phyloP scores from a whole-genome alignment of 2,329 filamentous ascomycete species.

The Colletotrichum viniferum region DNA sequence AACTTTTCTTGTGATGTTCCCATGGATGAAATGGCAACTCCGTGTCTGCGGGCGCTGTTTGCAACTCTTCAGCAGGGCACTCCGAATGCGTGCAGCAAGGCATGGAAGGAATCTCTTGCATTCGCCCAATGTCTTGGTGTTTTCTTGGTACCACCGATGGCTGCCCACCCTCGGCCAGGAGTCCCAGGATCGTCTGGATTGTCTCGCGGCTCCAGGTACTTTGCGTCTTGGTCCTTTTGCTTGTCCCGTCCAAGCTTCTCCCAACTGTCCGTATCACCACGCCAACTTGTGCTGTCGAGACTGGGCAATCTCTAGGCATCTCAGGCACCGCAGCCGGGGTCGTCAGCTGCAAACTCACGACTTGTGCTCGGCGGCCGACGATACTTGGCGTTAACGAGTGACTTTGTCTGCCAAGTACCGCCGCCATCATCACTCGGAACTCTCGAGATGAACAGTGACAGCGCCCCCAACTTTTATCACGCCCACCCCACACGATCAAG shows the following conservation, averaged over 20 bases:
- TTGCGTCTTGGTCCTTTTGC: not conserved
- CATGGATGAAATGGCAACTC: not conserved
- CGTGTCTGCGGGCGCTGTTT: not conserved
- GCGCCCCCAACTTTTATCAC: not conserved
- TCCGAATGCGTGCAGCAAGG: not conserved
- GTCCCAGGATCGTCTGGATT: not conserved
- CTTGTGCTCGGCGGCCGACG: not conserved
- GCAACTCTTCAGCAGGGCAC: not conserved
- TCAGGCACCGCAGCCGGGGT: not conserved
- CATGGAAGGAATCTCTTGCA: not conserved
- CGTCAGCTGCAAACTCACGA: not conserved
- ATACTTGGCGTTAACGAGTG: constrained; percentile 19
- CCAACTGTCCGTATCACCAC: not conserved
- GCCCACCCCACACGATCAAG: not conserved
- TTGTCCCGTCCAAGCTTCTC: constrained; percentile 19
- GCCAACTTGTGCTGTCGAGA: not conserved
- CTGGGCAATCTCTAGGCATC: constrained; percentile 10
- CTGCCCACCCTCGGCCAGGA: not conserved
- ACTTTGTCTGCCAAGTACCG: constrained; percentile 12
- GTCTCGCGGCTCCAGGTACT: not conserved
- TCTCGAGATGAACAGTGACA: not conserved
- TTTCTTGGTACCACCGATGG: constrained; percentile 19
- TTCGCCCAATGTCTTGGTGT: constrained; percentile 16
- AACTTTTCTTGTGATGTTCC: not conserved
- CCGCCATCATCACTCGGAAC: not conserved